Base-by-base conservation (phyloP, 2,329 filamentous ascomycete genomes). In the Zasmidium angulare region DNA sequence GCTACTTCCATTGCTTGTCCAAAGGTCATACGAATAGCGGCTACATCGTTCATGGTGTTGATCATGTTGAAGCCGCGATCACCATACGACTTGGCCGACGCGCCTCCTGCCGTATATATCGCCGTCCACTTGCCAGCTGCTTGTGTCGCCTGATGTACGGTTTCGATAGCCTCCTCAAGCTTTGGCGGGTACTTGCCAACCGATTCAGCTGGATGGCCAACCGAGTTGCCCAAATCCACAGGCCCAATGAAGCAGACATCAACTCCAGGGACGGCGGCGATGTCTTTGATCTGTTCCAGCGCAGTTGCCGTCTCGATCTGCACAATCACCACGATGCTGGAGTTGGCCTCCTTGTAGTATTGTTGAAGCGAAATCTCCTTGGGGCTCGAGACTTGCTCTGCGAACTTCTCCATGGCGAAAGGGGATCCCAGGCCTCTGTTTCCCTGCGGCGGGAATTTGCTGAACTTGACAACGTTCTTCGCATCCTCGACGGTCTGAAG, bases 191-290 rank as follows among this genome's bases (percentile, higher is more conserved):
- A 81, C 2, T 71, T 74, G 4, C 75, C 75, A 17, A 64, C 56
- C 1, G 74, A 72, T 1, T 81, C 60, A 14, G 84, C 80, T 0
- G 82, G 81, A 55, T 81, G 76, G 2, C 82, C 82, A 52, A 85
- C 84, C 54, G 82, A 83, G 66, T 84, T 85, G 21, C 83, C 83
- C 0, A 84, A 72, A 71, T 84, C 82, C 69, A 81, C 83, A 2
- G 82, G 82, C 0, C 82, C 82, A 55, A 84, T 77, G 26, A 84
- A 77, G 10, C 83, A 61, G 2, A 62, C 61, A 63, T 83, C 81
- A 12, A 84, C 78, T 1, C 82, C 82, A 9, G 77, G 75, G 1
- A 83, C 74, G 24, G 77, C 76, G 17, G 81, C 81, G 60, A 84
- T 84, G 57, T 78, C 78, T 31, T 78, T 76, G 24, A 78, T 72